Conservation (phyloP, 495 filamentous ascomycete genomes). For the Lentithecium fluviatile region DNA sequence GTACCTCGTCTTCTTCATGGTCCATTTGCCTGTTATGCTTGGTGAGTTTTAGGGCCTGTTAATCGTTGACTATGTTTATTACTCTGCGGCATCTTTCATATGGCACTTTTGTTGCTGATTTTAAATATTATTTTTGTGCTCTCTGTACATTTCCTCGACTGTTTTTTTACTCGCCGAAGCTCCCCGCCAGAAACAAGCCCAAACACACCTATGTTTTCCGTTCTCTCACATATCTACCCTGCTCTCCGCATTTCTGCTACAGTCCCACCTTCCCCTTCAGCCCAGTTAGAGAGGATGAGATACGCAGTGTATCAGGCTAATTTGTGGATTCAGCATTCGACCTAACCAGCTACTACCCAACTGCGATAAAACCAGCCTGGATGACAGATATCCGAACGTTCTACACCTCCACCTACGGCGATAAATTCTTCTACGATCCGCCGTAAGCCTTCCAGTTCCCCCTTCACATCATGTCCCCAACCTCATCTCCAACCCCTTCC, state of each 20-base stretch:
- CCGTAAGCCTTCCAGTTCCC: constrained; percentile 43
- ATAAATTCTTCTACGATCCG: constrained; percentile 69
- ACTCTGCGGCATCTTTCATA: background rate
- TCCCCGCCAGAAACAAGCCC: too few species aligned
- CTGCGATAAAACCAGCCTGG: constrained; percentile 51
- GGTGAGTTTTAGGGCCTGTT: constrained; percentile 49
- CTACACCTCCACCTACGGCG: constrained; percentile 68
- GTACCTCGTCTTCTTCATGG: constrained; percentile 69
- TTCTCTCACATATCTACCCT: too few species aligned
- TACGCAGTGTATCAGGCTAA: too few species aligned
- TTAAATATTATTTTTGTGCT: too few species aligned
- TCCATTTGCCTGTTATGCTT: constrained; percentile 67
- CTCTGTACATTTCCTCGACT: too few species aligned
- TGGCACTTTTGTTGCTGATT: too few species aligned
- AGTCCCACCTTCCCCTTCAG: too few species aligned
- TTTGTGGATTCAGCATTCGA: constrained; percentile 61
- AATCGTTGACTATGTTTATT: background rate
- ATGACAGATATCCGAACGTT: constrained; percentile 54
- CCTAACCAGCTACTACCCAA: constrained; percentile 58
- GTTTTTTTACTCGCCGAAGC: too few species aligned
- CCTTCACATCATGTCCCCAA: background rate
- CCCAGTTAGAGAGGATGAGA: too few species aligned
- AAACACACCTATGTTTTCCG: too few species aligned
- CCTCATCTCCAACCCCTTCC: constrained; percentile 6
- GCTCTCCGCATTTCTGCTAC: too few species aligned